Percentiles rank a stretch among this genome's conserved stretches.
These are phyloP conservation scores for Trametes hirsuta DNA, from an alignment of 1,284 basidiomycete genomes.

Conservation along the genomic window DNA sequence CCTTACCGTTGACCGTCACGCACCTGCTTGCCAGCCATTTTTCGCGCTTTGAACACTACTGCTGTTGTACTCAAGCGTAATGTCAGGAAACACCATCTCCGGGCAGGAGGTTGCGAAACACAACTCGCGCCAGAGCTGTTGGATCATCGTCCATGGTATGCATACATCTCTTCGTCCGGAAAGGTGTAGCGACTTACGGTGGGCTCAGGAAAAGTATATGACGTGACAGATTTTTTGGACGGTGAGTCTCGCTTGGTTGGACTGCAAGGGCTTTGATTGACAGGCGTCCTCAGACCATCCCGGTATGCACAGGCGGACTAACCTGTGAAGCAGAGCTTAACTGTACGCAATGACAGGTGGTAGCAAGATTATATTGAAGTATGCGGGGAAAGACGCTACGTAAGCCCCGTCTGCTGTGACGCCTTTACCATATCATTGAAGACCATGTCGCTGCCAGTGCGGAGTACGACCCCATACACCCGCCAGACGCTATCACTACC, in stretches of 20 bases:
- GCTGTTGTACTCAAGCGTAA: too few species aligned
- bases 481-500: slow-evolving; percentile 84
- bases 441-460: slow-evolving; percentile 42
- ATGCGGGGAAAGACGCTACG: slow-evolving; percentile 81
- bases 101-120: slow-evolving; percentile 71
- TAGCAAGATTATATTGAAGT: slow-evolving; percentile 67
- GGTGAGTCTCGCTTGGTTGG: slow-evolving; percentile 39
- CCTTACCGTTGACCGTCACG: background rate
- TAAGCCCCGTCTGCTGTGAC: slow-evolving; percentile 32
- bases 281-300: slow-evolving; percentile 56
- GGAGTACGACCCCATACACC: slow-evolving; percentile 88
- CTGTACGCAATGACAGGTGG: slow-evolving; percentile 44
- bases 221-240: slow-evolving; percentile 77
- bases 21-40: background rate
- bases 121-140: slow-evolving; percentile 63
- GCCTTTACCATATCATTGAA: too few species aligned
- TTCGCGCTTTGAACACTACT: background rate
- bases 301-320: slow-evolving; percentile 40
- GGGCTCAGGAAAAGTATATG: slow-evolving; percentile 64
- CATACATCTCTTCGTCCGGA: slow-evolving; percentile 22
- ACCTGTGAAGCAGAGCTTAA: background rate
- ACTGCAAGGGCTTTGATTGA: background rate
- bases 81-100: slow-evolving; percentile 37
- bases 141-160: slow-evolving; percentile 87
- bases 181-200: slow-evolving; percentile 5